Percentiles rank a stretch among this genome's conserved stretches.
Conservation (phyloP, 495 filamentous ascomycete species). For the Penicillium atrosanguineum region DNA sequence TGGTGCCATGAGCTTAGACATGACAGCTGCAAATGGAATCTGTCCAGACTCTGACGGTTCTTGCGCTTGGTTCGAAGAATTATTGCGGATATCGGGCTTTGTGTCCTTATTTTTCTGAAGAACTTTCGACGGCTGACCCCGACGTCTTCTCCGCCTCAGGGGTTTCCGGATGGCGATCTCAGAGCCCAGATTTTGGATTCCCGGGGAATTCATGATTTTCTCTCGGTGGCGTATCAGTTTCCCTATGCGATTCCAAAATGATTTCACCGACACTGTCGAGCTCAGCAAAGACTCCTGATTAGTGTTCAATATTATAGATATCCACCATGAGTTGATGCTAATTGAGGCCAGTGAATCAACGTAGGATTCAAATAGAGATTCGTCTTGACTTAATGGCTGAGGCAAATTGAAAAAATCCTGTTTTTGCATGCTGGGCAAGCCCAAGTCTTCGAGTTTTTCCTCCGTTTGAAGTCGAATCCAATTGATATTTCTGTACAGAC, state of each 20-base stretch:
- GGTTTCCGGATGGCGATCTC: neutral
- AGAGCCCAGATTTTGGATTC: neutral
- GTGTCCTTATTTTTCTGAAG: neutral
- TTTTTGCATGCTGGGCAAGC: slow-evolving; percentile 17
- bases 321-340: neutral
- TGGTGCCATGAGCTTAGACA: neutral
- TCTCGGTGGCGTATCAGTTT: neutral
- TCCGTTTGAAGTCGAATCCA: slow-evolving; percentile 27
- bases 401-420: slow-evolving; percentile 14
- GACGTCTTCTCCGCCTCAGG: neutral
- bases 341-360: neutral
- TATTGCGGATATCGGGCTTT: neutral
- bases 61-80: neutral
- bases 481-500: slow-evolving; percentile 16
- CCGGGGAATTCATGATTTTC: neutral
- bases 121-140: neutral
- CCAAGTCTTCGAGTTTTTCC: slow-evolving; percentile 14
- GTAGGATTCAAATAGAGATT: slow-evolving; percentile 17
- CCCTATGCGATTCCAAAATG: neutral
- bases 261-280: neutral
- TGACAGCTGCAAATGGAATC: neutral
- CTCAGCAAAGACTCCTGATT: too few species aligned
- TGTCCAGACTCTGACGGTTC: neutral
- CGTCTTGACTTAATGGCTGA: slow-evolving; percentile 24
- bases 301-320: neutral